Conservation (phyloP, 2,329 filamentous ascomycete genomes). For the Diplodia corticola region DNA sequence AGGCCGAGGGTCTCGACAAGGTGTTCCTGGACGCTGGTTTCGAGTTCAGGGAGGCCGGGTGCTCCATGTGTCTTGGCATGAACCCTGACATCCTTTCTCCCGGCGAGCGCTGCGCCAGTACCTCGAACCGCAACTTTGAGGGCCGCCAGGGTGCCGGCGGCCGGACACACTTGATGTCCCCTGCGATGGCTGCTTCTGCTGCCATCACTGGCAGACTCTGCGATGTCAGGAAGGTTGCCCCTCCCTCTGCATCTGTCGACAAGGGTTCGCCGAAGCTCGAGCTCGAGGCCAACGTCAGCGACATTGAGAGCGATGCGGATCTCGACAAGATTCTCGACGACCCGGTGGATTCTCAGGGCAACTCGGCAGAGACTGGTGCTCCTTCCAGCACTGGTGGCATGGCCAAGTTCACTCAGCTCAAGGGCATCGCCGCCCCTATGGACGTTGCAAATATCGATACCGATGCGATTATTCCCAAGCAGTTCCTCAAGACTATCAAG, state of each 20-base stretch:
- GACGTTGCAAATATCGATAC: conserved; percentile 92
- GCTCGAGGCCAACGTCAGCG: conserved; percentile 60
- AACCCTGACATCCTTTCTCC: conserved; percentile 96
- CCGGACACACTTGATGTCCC: conserved; percentile 93
- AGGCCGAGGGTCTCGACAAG: conserved; percentile 88
- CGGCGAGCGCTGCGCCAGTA: conserved; percentile 89
- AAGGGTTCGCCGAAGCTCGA: conserved; percentile 59
- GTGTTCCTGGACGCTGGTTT: conserved; percentile 91
- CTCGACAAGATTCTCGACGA: conserved; percentile 63
- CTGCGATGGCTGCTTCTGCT: conserved; percentile 91
- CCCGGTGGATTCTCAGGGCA: conserved; percentile 66
- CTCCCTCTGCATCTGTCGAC: conserved; percentile 44
- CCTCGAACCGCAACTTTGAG: conserved; percentile 96
- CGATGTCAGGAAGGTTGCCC: conserved; percentile 79
- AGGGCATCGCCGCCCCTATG: conserved; percentile 84
- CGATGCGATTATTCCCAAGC: conserved; percentile 99
- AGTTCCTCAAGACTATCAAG: conserved; percentile 99
- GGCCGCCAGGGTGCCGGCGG: conserved; percentile 90
- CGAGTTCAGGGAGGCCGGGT: conserved; percentile 97
- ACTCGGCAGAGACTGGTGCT: conserved; percentile 57
- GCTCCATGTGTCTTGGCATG: conserved; percentile 99
- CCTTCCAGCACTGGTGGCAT: conserved; percentile 62
- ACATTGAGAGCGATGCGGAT: conserved; percentile 61
- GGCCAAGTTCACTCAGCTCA: conserved; percentile 79
- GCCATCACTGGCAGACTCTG: conserved; percentile 88